Evolutionary conservation across 306 rosid genomes (phyloP).

Genomic region (Crotalaria pallida): DNA sequence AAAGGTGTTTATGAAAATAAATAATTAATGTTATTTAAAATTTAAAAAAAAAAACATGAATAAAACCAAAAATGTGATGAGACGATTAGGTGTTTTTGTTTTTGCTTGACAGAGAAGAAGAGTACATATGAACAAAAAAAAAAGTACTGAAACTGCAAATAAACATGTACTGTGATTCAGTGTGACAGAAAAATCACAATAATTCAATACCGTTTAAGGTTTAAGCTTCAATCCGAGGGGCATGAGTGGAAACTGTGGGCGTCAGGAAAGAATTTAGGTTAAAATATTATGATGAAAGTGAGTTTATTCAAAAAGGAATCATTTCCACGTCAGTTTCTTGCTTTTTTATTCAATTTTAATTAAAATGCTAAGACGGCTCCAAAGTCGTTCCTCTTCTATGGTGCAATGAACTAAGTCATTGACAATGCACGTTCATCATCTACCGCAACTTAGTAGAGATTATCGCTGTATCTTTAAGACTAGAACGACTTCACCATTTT

Average conservation of each 20-base stretch:
- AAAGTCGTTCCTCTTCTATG: background rate
- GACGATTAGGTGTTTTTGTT: too few relatives aligned
- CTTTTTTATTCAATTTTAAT: background rate
- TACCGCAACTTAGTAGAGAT: background rate
- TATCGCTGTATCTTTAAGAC: too few relatives aligned
- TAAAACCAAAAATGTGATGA: too few relatives aligned
- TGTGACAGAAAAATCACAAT: background rate
- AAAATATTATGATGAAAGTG: background rate
- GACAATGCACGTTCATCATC: background rate
- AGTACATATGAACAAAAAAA: too few relatives aligned
- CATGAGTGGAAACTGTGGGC: conserved; percentile 33
- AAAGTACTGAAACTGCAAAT: too few relatives aligned
- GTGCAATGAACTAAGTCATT: conserved; percentile 10
- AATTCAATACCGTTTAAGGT: background rate
- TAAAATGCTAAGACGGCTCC: background rate
- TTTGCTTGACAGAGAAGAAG: too few relatives aligned
- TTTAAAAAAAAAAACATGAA: too few relatives aligned
- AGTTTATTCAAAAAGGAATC: conserved; percentile 14
- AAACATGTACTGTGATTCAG: too few relatives aligned
- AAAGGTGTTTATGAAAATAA: too few relatives aligned
- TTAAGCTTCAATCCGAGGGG: conserved; percentile 18
- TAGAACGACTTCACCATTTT: too few relatives aligned
- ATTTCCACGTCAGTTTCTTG: background rate
- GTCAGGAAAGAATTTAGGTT: background rate
- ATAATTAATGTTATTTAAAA: too few relatives aligned